Evolutionary conservation across 495 filamentous ascomycete genomes (phyloP).

Genomic region (Barbatosphaeria neglecta): DNA sequence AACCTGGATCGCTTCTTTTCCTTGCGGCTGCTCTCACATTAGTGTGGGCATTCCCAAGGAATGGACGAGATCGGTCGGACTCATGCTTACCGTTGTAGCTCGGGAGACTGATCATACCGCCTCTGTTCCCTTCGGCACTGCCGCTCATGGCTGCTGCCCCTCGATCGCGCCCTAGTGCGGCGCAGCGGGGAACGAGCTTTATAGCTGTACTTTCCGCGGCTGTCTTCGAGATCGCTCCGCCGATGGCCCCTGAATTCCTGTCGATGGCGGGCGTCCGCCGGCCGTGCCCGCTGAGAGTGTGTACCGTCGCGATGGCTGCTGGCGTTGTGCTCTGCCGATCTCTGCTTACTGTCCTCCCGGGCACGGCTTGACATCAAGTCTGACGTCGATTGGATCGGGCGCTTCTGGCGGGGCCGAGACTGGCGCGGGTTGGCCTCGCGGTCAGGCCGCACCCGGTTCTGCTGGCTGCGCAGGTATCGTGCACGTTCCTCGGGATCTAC

Average conservation of each 20-base stretch:
- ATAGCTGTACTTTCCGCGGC: background rate
- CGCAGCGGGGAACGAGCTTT: background rate
- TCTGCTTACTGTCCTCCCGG: too few species aligned
- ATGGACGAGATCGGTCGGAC: too few species aligned
- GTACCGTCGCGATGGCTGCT: too few species aligned
- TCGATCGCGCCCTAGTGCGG: background rate
- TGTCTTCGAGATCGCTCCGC: too few species aligned
- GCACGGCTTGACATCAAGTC: background rate
- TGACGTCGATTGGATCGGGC: background rate
- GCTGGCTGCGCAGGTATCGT: too few species aligned
- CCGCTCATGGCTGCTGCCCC: background rate
- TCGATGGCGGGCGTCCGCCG: background rate
- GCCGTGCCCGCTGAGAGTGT: background rate
- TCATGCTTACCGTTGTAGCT: background rate
- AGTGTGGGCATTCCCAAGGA: too few species aligned
- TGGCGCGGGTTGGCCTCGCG: too few species aligned
- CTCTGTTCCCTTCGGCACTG: background rate
- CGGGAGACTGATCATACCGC: background rate
- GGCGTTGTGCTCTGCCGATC: too few species aligned
- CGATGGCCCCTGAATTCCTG: background rate
- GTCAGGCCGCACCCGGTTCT: too few species aligned
- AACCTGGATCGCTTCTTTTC: background rate
- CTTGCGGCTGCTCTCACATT: too few species aligned
- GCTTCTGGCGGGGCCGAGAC: background rate
- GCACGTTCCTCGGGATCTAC: background rate